phyloP scores from a whole-genome alignment of 1,284 basidiomycete species.

The Sporisorium graminicola region DNA sequence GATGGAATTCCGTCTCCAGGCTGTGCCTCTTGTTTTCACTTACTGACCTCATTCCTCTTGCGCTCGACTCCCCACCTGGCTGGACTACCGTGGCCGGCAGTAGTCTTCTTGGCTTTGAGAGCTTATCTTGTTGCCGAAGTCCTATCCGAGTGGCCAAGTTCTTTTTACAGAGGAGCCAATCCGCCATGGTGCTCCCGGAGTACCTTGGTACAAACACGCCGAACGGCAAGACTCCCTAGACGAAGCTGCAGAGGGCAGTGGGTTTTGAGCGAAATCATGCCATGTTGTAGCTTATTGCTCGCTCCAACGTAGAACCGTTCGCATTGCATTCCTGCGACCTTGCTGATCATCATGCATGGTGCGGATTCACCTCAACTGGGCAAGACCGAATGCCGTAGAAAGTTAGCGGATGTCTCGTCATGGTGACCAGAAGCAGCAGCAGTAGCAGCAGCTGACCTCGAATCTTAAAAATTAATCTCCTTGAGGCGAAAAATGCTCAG shows the following conservation, averaged over 20 bases:
- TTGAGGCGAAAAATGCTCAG: constrained; percentile 12
- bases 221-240: no score
- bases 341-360: neutral
- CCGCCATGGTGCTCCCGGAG: no score
- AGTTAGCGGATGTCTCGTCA: no score
- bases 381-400: neutral
- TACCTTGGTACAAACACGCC: no score
- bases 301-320: no score
- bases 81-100: constrained; percentile 7
- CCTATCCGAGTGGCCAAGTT: neutral
- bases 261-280: neutral
- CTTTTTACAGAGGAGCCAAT: no score
- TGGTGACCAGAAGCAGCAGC: neutral
- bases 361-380: neutral
- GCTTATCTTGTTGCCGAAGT: neutral
- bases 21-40: constrained; percentile 2
- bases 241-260: no score
- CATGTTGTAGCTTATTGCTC: no score
- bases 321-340: neutral
- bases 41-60: neutral
- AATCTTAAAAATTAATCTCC: constrained; percentile 4
- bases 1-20: constrained; percentile 36
- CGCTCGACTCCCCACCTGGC: neutral
- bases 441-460: constrained; percentile 4
- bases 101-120: neutral